A percentile compares a stretch with the other conserved stretches of the same genome.
These are phyloP conservation scores for Fusarium sp. DNA, from an alignment of 2,329 filamentous ascomycete genomes.

Conservation along the genomic window DNA sequence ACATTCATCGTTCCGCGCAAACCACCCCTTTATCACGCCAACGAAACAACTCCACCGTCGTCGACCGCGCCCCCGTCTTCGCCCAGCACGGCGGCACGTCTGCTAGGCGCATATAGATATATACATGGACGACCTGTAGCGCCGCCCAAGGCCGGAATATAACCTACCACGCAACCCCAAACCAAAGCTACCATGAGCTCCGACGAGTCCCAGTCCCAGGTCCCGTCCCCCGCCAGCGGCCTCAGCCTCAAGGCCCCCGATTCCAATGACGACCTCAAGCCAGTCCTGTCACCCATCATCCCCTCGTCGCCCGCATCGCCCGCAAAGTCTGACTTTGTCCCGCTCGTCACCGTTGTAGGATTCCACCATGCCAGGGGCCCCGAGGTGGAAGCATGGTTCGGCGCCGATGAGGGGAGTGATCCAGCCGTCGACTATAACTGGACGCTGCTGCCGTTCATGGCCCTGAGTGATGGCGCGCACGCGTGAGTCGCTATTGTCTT, in stretches of 20 bases:
- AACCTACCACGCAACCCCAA: not conserved
- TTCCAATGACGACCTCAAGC: constrained; percentile 41
- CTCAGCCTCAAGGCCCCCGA: constrained; percentile 41
- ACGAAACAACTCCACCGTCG: constrained; percentile 1
- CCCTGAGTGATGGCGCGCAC: constrained; percentile 94
- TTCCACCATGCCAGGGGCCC: constrained; percentile 90
- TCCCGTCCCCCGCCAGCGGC: constrained; percentile 19
- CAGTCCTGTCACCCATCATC: constrained; percentile 48
- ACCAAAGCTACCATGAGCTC: constrained; percentile 43
- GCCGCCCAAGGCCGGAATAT: constrained; percentile 22
- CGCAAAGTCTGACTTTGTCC: constrained; percentile 62
- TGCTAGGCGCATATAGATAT: constrained; percentile 25
- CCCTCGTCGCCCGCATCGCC: constrained; percentile 48
- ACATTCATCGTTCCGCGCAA: constrained; percentile 12
- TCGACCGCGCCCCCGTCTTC: not conserved
- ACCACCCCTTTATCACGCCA: constrained; percentile 20
- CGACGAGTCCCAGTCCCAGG: constrained; percentile 40
- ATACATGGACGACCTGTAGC: constrained; percentile 40
- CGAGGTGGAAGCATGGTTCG: constrained; percentile 94
- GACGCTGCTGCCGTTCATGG: constrained; percentile 95
- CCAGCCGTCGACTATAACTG: constrained; percentile 89
- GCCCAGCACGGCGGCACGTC: constrained; percentile 4
- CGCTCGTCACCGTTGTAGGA: constrained; percentile 82
- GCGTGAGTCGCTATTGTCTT: constrained; percentile 67
- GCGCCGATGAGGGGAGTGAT: constrained; percentile 77